Percentiles rank a stretch among this genome's conserved stretches.
Conservation (phyloP, 2,329 filamentous ascomycete species). For the Lasiodiplodia hormozganensis region DNA sequence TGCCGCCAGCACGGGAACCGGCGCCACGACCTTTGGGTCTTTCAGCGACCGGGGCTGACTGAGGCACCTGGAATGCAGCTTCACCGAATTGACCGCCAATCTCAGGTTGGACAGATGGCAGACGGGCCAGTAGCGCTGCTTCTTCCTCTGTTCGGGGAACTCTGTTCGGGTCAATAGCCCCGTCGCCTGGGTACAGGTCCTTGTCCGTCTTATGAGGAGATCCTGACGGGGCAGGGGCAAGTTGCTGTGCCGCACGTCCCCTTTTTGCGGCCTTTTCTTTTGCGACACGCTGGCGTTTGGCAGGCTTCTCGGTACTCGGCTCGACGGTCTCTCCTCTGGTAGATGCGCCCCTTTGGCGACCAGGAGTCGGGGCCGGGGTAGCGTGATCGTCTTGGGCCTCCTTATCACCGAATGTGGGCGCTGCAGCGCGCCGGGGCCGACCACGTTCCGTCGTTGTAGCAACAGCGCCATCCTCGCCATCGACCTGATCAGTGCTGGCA, state of each 20-base stretch:
- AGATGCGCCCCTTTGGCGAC: slow-evolving; percentile 57
- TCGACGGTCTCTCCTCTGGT: slow-evolving; percentile 24
- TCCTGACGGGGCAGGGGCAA: slow-evolving; percentile 41
- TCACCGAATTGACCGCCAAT: slow-evolving; percentile 48
- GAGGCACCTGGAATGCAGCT: slow-evolving; percentile 48
- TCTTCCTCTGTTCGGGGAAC: slow-evolving; percentile 15
- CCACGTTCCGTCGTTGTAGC: slow-evolving; percentile 55
- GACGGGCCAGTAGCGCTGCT: slow-evolving; percentile 7
- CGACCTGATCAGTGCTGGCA: slow-evolving; percentile 56
- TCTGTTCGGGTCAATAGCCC: not conserved
- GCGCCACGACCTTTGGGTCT: slow-evolving; percentile 19
- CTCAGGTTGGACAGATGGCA: slow-evolving; percentile 18
- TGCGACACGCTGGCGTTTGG: slow-evolving; percentile 45
- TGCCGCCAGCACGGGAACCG: slow-evolving; percentile 51
- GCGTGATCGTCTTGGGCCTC: slow-evolving; percentile 60
- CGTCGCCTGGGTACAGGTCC: slow-evolving; percentile 20
- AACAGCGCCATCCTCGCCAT: slow-evolving; percentile 45
- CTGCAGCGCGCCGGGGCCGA: slow-evolving; percentile 60
- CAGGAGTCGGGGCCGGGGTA: slow-evolving; percentile 62
- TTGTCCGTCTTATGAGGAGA: slow-evolving; percentile 34
- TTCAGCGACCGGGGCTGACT: slow-evolving; percentile 16
- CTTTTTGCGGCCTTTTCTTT: slow-evolving; percentile 42
- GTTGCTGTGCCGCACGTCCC: slow-evolving; percentile 38
- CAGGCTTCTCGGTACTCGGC: slow-evolving; percentile 41
- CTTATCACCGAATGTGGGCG: slow-evolving; percentile 74